These are phyloP conservation scores for Lithospermum erythrorhizon DNA, from an alignment of 257 asterid genomes.

Conservation along the genomic window DNA sequence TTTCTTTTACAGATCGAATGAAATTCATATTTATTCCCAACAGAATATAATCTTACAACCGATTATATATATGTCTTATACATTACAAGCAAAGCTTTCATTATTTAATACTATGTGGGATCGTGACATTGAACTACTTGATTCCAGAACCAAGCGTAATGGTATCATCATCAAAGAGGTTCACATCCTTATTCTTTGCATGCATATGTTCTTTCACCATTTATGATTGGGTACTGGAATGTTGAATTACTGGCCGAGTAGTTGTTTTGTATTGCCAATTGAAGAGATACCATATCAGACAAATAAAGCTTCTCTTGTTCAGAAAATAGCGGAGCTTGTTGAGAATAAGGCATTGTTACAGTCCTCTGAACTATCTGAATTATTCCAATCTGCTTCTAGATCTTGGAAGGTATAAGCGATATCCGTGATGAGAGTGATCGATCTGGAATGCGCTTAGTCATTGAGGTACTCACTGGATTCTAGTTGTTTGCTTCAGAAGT, in stretches of 20 bases:
- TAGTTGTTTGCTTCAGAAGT: background rate
- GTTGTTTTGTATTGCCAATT: slow-evolving; percentile 9
- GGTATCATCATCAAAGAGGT: slow-evolving; percentile 98
- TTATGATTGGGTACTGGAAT: background rate
- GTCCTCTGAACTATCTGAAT: slow-evolving; percentile 8
- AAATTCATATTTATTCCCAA: no score
- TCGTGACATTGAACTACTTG: slow-evolving; percentile 65
- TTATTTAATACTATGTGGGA: slow-evolving; percentile 2
- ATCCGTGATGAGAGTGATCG: slow-evolving; percentile 99
- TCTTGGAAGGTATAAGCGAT: slow-evolving; percentile 91
- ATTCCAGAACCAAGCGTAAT: slow-evolving; percentile 68
- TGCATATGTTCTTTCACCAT: background rate
- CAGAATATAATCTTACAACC: no score
- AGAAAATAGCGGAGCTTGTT: slow-evolving; percentile 92
- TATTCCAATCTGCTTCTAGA: slow-evolving; percentile 30
- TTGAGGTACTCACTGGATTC: slow-evolving; percentile 49
- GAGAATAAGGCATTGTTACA: slow-evolving; percentile 67
- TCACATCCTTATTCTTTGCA: slow-evolving; percentile 11
- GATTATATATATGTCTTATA: background rate
- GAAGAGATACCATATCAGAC: slow-evolving; percentile 93
- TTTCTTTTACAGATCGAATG: no score
- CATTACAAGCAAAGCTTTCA: background rate
- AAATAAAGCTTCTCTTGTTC: slow-evolving; percentile 90
- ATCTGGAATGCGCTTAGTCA: slow-evolving; percentile 89
- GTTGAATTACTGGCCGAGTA: slow-evolving; percentile 1